Evolutionary conservation across 2,329 filamentous ascomycete species (phyloP).

Genomic region (Phialophora expanda): DNA sequence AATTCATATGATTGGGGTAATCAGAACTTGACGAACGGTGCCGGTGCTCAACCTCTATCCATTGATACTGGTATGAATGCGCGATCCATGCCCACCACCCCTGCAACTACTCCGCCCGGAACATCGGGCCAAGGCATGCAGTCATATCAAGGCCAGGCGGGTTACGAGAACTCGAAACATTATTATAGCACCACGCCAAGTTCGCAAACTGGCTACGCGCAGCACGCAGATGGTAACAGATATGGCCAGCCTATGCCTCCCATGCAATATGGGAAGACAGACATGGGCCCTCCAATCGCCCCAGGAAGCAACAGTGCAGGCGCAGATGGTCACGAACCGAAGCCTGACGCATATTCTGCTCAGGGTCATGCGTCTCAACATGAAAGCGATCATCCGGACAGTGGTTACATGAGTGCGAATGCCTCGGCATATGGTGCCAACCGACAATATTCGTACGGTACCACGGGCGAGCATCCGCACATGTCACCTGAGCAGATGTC

Average conservation of each 20-base stretch:
- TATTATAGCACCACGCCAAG: conserved; percentile 76
- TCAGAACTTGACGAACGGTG: conserved; percentile 65
- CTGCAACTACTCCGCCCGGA: conserved; percentile 86
- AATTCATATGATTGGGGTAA: conserved; percentile 78
- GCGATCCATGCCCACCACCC: conserved; percentile 87
- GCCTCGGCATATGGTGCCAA: conserved; percentile 72
- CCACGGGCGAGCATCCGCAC: conserved; percentile 74
- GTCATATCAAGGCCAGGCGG: conserved; percentile 71
- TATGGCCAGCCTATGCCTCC: conserved; percentile 62
- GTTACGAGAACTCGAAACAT: conserved; percentile 75
- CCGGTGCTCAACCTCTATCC: conserved; percentile 72
- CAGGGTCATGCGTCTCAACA: conserved; percentile 62
- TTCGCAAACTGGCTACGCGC: conserved; percentile 70
- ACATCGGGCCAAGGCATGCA: conserved; percentile 77
- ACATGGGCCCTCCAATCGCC: conserved; percentile 81
- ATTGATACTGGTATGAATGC: conserved; percentile 80
- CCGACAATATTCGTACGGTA: conserved; percentile 78
- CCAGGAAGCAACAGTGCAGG: conserved; percentile 64
- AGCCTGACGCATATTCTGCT: conserved; percentile 68
- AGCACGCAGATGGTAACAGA: conserved; percentile 71
- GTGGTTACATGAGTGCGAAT: conserved; percentile 86
- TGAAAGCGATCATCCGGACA: conserved; percentile 71
- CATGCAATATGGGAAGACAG: conserved; percentile 75
- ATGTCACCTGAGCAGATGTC: conserved; percentile 77
- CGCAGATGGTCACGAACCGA: conserved; percentile 68